Percentiles rank a stretch among this genome's conserved stretches.
These are phyloP conservation scores for Berberis vulgaris DNA, from an alignment of 164 flowering plant genomes.

Conservation along the genomic window DNA sequence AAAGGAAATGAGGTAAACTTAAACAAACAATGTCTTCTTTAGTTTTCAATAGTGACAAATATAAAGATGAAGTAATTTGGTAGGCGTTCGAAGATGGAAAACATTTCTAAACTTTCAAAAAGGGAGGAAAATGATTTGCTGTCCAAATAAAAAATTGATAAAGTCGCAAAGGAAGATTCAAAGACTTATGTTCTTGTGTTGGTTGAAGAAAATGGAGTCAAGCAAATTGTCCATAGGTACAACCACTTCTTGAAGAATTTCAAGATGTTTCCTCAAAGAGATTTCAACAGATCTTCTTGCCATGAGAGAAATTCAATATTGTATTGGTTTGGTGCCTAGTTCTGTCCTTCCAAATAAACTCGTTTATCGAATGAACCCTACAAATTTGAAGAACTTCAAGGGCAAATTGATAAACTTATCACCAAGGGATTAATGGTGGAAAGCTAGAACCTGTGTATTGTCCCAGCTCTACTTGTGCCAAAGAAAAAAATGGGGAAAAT, in stretches of 20 bases:
- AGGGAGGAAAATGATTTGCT: not conserved
- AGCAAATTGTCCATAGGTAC: not conserved
- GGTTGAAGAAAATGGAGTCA: not conserved
- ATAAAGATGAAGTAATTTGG: not conserved
- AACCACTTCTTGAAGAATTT: not conserved
- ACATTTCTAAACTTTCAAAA: not conserved
- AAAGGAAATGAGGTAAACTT: not conserved
- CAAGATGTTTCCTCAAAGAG: not conserved
- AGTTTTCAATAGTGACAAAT: not conserved
- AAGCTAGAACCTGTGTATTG: not conserved
- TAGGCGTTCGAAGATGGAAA: not conserved
- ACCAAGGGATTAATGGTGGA: not conserved
- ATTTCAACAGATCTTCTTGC: not conserved
- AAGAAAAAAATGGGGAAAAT: not conserved
- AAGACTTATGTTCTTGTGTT: not conserved
- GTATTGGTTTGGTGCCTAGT: not conserved
- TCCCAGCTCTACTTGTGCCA: not conserved
- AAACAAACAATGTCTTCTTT: not conserved
- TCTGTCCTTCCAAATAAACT: not conserved
- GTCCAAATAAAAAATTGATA: not conserved
- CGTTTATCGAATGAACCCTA: not conserved
- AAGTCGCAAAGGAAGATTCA: not conserved
- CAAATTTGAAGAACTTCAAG: not conserved
- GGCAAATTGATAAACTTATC: not conserved
- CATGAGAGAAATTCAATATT: not conserved